Evolutionary conservation across 768 basidiomycete genomes (phyloP), one percentile per base, ranked within the genome.

Genomic region (Boletus huronensis): DNA sequence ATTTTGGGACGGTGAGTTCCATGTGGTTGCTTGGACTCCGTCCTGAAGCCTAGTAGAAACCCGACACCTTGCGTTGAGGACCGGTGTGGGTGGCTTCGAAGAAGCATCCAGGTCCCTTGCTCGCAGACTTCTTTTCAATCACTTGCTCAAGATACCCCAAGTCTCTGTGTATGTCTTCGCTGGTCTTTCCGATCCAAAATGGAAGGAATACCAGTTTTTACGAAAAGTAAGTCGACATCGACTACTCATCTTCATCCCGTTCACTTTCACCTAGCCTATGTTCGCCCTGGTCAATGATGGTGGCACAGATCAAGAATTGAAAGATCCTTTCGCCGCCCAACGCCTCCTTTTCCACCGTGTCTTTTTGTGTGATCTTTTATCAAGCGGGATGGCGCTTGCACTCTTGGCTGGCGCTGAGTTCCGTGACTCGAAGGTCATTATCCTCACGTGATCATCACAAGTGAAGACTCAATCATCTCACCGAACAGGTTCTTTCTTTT

Each of bases 211-310:
- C 59, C 73, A 71, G 32, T 54, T 64, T 21, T 55, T 59, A 14
- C 73, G 66, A 55, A 78, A 80, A 70, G 79, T 81, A 50, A 32
- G 61, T 54, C 41, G n/a, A 11, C 6, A 29, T 28, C 3, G 2
- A 5, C 6, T 10, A 5, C 4, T 7, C 5, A 7, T 44, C 5
- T 35, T 11, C 38, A 32, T 28, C 38, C 25, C 31, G 16, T 55
- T 69, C 40, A 73, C 44, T 6, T 3, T 38, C 8, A 14, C 32
- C 29, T 55, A 87, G 83, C 86, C 87, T 1, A 85, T 88, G 84
- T 87, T 86, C 52, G 74, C 81, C 28, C 72, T 88, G 69, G 70
- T 75, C 19, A 78, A 81, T 54, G 84, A 84, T 50, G 84, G 82
- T 8, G 79, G 75, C 8, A 53, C 64, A 8, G 57, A 59, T 21